phyloP scores from a whole-genome alignment of 192 early-diverging fungal genomes.

The Borealophlyctis nickersoniae region DNA sequence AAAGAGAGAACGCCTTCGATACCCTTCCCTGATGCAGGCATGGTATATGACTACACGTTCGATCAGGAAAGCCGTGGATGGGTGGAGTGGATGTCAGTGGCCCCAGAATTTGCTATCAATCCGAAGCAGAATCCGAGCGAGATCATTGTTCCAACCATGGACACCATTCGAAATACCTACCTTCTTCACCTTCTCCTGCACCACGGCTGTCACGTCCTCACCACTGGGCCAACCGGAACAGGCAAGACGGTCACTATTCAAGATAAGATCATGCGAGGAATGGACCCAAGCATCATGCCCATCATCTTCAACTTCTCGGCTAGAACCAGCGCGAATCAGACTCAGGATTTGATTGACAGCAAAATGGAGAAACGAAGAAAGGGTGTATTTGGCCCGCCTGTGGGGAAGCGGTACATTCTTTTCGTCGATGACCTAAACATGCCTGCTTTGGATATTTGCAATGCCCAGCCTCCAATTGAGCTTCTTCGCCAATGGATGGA shows the following conservation, averaged over 20 bases:
- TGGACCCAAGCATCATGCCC: constrained; percentile 46
- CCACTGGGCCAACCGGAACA: constrained; percentile 57
- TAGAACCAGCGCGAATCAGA: constrained; percentile 57
- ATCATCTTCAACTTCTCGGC: constrained; percentile 61
- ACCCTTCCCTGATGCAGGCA: constrained; percentile 39
- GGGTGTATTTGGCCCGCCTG: constrained; percentile 61
- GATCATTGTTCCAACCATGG: constrained; percentile 59
- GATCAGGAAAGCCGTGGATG: constrained; percentile 40
- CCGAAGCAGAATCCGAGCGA: constrained; percentile 39
- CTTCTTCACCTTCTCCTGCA: constrained; percentile 49
- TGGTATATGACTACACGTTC: constrained; percentile 56
- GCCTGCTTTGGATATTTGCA: constrained; percentile 58
- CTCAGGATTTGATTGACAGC: constrained; percentile 61
- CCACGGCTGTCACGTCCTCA: constrained; percentile 53
- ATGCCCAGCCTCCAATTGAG: constrained; percentile 64
- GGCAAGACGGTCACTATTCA: constrained; percentile 62
- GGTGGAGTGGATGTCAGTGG: constrained; percentile 51
- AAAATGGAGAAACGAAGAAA: constrained; percentile 63
- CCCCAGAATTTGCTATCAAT: constrained; percentile 44
- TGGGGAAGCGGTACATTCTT: constrained; percentile 53
- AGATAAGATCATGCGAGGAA: constrained; percentile 55
- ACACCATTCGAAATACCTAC: constrained; percentile 58
- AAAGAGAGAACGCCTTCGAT: constrained; percentile 10
- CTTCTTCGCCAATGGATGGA: constrained; percentile 64
- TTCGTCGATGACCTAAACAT: constrained; percentile 67